Conservation (phyloP, 495 filamentous ascomycete species). For the Aspergillus saccharolyticus region DNA sequence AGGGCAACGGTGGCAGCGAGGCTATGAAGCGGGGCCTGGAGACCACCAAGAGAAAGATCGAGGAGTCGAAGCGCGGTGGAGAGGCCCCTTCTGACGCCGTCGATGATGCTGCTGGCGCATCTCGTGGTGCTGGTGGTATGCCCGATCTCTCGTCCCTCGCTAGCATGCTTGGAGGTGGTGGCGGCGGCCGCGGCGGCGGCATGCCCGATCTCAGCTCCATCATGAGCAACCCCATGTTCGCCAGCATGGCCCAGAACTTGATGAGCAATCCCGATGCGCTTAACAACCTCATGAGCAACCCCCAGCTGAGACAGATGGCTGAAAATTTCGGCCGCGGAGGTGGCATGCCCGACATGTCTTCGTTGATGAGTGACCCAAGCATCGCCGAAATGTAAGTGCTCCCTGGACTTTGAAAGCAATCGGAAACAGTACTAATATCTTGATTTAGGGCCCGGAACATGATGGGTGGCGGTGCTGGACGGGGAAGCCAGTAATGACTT, state of each 20-base stretch:
- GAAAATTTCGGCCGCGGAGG: constrained; percentile 53
- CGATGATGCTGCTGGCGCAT: constrained; percentile 42
- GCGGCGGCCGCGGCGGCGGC: constrained; percentile 67
- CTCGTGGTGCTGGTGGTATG: constrained; percentile 60
- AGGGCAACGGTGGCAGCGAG: constrained; percentile 79
- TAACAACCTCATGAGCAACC: constrained; percentile 88
- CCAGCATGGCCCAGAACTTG: constrained; percentile 90
- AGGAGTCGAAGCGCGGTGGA: constrained; percentile 55
- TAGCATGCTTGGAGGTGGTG: constrained; percentile 62
- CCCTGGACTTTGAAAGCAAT: background rate
- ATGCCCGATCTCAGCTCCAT: constrained; percentile 81
- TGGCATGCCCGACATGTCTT: constrained; percentile 74
- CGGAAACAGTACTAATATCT: constrained; percentile 14
- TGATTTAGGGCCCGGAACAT: constrained; percentile 64
- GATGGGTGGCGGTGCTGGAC: constrained; percentile 58
- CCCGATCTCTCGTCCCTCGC: constrained; percentile 72
- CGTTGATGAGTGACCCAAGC: constrained; percentile 83
- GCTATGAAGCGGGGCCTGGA: constrained; percentile 91
- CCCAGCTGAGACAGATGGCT: constrained; percentile 74
- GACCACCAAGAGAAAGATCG: constrained; percentile 78
- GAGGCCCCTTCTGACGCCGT: constrained; percentile 48
- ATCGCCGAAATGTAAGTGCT: constrained; percentile 86
- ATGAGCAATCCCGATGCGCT: constrained; percentile 95
- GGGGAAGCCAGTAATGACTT: constrained; percentile 17
- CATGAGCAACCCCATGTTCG: constrained; percentile 98